Percentiles rank a stretch among this genome's conserved stretches.
Conservation (phyloP, 2,329 filamentous ascomycete species). For the Hypoxylon sp. region DNA sequence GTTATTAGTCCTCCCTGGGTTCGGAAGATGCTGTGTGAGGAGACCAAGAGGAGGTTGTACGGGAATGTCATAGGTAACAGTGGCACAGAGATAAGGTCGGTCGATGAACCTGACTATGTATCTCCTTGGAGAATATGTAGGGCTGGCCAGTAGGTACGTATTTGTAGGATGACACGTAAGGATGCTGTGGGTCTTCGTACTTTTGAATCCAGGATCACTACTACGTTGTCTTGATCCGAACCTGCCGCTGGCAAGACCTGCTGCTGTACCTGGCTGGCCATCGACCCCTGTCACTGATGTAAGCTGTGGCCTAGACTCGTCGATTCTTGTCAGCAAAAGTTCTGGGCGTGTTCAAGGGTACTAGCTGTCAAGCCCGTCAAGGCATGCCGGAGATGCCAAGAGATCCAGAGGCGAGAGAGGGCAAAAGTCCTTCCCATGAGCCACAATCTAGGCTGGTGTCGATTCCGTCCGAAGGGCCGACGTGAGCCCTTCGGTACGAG, state of each 20-base stretch:
- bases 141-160: constrained; percentile 34
- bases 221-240: constrained; percentile 35
- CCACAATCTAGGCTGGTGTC: constrained; percentile 38
- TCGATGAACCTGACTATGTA: constrained; percentile 16
- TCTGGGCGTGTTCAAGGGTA: constrained; percentile 23
- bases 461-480: constrained; percentile 37
- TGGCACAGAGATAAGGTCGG: constrained; percentile 34
- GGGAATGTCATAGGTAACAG: constrained; percentile 25
- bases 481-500: constrained; percentile 13
- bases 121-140: constrained; percentile 29
- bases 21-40: constrained; percentile 16
- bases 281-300: constrained; percentile 7
- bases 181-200: constrained; percentile 21
- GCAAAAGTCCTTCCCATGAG: constrained; percentile 22
- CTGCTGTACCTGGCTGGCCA: constrained; percentile 26
- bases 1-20: constrained; percentile 9
- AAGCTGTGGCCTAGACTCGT: constrained; percentile 33
- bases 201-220: constrained; percentile 30
- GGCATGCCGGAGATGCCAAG: constrained; percentile 38
- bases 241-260: constrained; percentile 25
- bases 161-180: constrained; percentile 36
- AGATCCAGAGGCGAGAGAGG: constrained; percentile 30
- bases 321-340: constrained; percentile 33
- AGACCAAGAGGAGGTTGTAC: constrained; percentile 17
- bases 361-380: constrained; percentile 22